Base-by-base conservation (phyloP, 2,329 filamentous ascomycete species). In the Aspergillus quadrilineatus region DNA sequence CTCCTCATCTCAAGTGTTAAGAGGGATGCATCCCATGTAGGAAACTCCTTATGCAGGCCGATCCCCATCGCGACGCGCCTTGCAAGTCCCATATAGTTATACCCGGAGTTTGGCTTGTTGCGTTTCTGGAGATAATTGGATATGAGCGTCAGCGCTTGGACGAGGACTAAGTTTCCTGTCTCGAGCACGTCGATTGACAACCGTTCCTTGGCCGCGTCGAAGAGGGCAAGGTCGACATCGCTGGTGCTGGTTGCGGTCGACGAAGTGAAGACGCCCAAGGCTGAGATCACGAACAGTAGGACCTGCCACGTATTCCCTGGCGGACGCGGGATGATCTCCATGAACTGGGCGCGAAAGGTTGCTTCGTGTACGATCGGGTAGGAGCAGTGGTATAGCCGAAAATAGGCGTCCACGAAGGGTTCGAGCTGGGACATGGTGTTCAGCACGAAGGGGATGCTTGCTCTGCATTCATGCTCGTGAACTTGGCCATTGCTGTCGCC, bases 31-130 rank as follows among this genome's bases (percentile, higher is more conserved):
- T 71, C 60, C 65, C 68, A 72, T 4, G 68, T 64, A 10, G 66
- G 66, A 56, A 78, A 74, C 49, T 77, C 75, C 56, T 74, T 75
- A 56, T 77, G 74, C 7, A 78, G 57, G 0, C 75, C 74, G n/a
- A 78, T 65, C 0, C 73, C 71, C 60, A 77, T 72, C 1, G 76
- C 75, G 63, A 76, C 74, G 10, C 72, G 67, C 4, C 71, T 61
- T 1, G 74, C 75, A 6, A 78, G 63, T 0, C 76, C 75, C 17
- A 73, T 64, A 45, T 75, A 75, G 45, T 73, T 76, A 52, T 73
- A 78, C 2, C 74, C 73, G 10, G 67, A 71, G 53, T 78, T 78
- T 1, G 74, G 75, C 54, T 74, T 75, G 53, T 76, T 73, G 29
- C 71, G 64, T 55, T 77, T 78, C 53, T 77, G 75, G 2, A 75